Conservation (phyloP, 148 eudicot species). For the Dysphania ambrosioides region DNA sequence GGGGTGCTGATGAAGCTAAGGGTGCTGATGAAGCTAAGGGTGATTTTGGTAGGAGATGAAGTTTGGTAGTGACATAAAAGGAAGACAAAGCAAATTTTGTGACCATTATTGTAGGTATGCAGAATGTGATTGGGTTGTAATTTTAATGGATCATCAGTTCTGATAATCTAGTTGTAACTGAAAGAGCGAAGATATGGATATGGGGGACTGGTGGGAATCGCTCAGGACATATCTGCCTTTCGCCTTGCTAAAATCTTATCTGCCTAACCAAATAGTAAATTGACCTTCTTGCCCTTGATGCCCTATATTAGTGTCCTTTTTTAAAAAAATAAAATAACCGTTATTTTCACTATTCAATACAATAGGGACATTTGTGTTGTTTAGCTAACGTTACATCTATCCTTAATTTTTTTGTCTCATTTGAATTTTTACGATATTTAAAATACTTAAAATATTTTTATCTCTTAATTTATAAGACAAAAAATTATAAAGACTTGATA, state of each 20-base stretch:
- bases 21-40: conserved; percentile 23
- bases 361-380: too few species aligned
- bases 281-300: background rate
- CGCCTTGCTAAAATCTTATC: conserved; percentile 28
- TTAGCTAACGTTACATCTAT: too few species aligned
- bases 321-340: too few species aligned
- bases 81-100: conserved; percentile 43
- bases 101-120: conserved; percentile 40
- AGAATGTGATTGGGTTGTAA: background rate
- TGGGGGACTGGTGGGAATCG: conserved; percentile 25
- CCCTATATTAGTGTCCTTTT: too few species aligned
- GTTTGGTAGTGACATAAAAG: conserved; percentile 35
- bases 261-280: background rate
- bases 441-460: too few species aligned
- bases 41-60: conserved; percentile 30
- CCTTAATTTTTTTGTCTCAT: too few species aligned
- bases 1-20: conserved; percentile 23
- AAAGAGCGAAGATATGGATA: conserved; percentile 17
- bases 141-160: background rate
- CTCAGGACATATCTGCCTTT: conserved; percentile 21
- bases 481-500: too few species aligned
- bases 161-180: background rate
- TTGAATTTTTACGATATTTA: too few species aligned
- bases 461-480: too few species aligned
- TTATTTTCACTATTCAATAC: too few species aligned